Evolutionary conservation across 257 asterid species (phyloP), one percentile per base, ranked within the genome.

Genomic region (Schizonepeta tenuifolia): DNA sequence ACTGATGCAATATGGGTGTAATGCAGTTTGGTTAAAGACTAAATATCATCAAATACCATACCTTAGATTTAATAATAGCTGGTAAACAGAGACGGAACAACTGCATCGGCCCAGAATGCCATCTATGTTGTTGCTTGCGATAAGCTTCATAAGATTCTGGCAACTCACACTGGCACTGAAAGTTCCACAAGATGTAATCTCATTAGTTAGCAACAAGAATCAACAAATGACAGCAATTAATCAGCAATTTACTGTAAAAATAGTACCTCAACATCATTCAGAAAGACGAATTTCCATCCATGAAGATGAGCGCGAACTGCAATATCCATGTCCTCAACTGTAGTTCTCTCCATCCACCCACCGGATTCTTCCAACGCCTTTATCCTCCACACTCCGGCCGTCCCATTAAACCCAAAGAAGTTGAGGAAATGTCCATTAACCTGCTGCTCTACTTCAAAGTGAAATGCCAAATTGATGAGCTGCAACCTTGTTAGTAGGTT

Each of bases 91-190:
- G 97, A 15, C 97, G 95, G 75, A 93, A 93, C 80, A 93, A 67
- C 76, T 93, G 98, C 98, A 93, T 93, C 2, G 98, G 98, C 59
- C 98, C 98, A 9, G 98, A 93, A 88, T 93, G 97, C 98, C 98
- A 93, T 76, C 98, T 83, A 20, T 93, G 97, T 73, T 93, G 98
- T 50, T 93, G 98, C 82, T 93, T 93, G 69, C 97, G 58, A 35
- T 93, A 93, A 14, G 97, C 98, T 84, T 93, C 97, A 18, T 91
- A 93, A 6, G 98, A 91, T 77, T 93, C 98, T 5, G 98, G 98
- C 77, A 93, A 79, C 64, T 93, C 98, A 73, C 98, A 93, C 35
- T 85, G 94, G 80, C 98, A 91, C 98, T 93, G 86, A 46, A 35
- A 74, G 67, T 20, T 50, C 10, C 12, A 65, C 38, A 69, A 8